A percentile compares a stretch with the other conserved stretches of the same genome.
Evolutionary conservation across 2,329 filamentous ascomycete species (phyloP).

Genomic region (Malbranchea zuffiana): DNA sequence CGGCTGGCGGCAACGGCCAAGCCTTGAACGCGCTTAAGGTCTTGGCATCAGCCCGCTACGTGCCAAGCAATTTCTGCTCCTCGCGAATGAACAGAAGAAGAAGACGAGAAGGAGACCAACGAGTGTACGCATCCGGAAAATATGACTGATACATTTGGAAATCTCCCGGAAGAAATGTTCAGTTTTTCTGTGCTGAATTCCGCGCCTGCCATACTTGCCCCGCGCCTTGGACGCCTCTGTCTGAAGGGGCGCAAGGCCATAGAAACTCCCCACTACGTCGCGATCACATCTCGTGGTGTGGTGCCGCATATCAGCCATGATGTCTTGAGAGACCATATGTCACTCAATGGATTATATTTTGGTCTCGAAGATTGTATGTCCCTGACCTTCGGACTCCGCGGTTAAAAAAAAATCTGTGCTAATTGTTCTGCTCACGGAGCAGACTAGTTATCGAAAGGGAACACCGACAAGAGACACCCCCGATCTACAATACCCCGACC

Average conservation of each 20-base stretch:
- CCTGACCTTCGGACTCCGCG: background rate
- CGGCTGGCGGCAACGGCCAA: too few species aligned
- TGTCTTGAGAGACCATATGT: conserved; percentile 55
- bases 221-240: conserved; percentile 57
- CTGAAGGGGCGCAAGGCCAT: conserved; percentile 55
- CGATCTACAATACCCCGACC: conserved; percentile 42
- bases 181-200: conserved; percentile 29
- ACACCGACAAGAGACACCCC: conserved; percentile 36
- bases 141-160: conserved; percentile 22
- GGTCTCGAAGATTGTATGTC: conserved; percentile 84
- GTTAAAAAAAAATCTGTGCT: conserved; percentile 15
- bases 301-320: conserved; percentile 87
- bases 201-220: conserved; percentile 30
- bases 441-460: conserved; percentile 53
- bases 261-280: conserved; percentile 72
- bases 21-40: too few species aligned
- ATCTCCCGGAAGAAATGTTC: conserved; percentile 25
- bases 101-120: too few species aligned
- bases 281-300: conserved; percentile 68
- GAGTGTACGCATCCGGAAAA: conserved; percentile 3
- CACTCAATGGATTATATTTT: conserved; percentile 61
- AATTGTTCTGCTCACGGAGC: conserved; percentile 26
- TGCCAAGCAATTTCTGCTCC: too few species aligned
- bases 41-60: too few species aligned
- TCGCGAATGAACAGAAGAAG: too few species aligned